Conservation (phyloP, 2,329 filamentous ascomycete genomes). For the Mollisiaceae sp. region DNA sequence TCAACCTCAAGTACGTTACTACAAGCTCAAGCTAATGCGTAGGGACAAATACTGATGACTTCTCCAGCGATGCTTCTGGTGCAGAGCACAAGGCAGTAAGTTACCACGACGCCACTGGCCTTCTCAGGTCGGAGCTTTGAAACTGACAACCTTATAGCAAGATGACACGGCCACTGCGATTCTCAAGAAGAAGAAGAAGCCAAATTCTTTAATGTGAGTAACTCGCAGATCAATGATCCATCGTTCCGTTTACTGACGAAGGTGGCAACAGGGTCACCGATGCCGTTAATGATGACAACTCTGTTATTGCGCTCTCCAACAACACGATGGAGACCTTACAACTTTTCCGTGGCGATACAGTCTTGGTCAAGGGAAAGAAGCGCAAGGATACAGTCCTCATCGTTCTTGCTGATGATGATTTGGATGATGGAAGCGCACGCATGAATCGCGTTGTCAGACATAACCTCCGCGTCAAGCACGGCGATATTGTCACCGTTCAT, state of each 20-base stretch:
- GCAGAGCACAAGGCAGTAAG: slow-evolving; percentile 83
- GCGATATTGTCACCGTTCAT: slow-evolving; percentile 96
- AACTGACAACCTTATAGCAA: slow-evolving; percentile 60
- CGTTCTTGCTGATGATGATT: slow-evolving; percentile 94
- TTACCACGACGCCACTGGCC: slow-evolving; percentile 37
- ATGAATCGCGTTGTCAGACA: slow-evolving; percentile 99
- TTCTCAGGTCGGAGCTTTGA: slow-evolving; percentile 32
- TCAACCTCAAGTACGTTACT: slow-evolving; percentile 74
- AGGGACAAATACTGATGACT: slow-evolving; percentile 46
- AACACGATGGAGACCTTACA: slow-evolving; percentile 98
- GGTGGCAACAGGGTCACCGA: slow-evolving; percentile 80
- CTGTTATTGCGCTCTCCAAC: slow-evolving; percentile 96
- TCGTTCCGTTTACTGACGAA: slow-evolving; percentile 38
- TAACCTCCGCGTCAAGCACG: slow-evolving; percentile 98
- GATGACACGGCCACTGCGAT: slow-evolving; percentile 95
- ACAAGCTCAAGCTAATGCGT: slow-evolving; percentile 8
- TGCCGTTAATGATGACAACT: slow-evolving; percentile 99
- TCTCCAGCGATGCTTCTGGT: slow-evolving; percentile 80
- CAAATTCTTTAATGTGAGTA: slow-evolving; percentile 93
- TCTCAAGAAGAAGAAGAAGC: slow-evolving; percentile 99
- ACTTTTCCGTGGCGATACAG: slow-evolving; percentile 98
- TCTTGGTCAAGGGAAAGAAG: slow-evolving; percentile 99
- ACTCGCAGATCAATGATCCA: slow-evolving; percentile 19
- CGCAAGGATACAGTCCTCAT: slow-evolving; percentile 98
- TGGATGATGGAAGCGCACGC: slow-evolving; percentile 94